Conservation (phyloP, 495 filamentous ascomycete genomes). For the Barbatosphaeria neglecta region DNA sequence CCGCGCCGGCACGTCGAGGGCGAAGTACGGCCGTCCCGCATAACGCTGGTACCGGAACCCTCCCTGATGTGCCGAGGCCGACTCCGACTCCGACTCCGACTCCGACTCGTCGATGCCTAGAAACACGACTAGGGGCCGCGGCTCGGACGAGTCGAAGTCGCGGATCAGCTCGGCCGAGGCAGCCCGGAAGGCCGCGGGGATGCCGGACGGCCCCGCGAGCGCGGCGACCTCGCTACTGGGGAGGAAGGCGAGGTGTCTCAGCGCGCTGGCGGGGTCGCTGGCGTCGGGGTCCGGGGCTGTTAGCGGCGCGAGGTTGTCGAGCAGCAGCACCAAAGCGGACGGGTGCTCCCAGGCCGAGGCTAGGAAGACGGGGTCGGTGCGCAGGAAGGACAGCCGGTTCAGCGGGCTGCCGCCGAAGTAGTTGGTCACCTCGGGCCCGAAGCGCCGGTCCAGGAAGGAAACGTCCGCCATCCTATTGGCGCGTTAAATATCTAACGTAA, state of each 20-base stretch:
- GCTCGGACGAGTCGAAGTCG: conserved; percentile 56
- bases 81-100: conserved; percentile 39
- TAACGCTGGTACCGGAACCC: conserved; percentile 41
- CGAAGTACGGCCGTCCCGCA: conserved; percentile 71
- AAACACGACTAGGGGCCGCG: conserved; percentile 64
- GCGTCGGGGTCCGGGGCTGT: conserved; percentile 36
- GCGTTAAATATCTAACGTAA: too few species aligned
- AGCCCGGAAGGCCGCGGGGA: conserved; percentile 48
- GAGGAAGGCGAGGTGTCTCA: conserved; percentile 44
- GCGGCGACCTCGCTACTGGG: conserved; percentile 50
- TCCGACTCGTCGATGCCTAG: conserved; percentile 71
- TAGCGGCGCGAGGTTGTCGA: conserved; percentile 70
- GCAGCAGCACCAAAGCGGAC: conserved; percentile 59
- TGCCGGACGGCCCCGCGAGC: conserved; percentile 58
- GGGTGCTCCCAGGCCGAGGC: conserved; percentile 61
- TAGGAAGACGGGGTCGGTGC: conserved; percentile 67
- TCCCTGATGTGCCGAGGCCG: too few species aligned
- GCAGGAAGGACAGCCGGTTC: conserved; percentile 70
- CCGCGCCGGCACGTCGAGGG: conserved; percentile 73
- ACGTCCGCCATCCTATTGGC: not conserved
- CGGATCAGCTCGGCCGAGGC: conserved; percentile 62
- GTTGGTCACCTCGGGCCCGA: conserved; percentile 83
- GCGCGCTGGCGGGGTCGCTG: conserved; percentile 2
- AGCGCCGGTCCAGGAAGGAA: conserved; percentile 53
- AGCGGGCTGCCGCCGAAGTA: conserved; percentile 74